phyloP scores from a whole-genome alignment of 371 early-diverging fungal species.

The Mucor irregularis region DNA sequence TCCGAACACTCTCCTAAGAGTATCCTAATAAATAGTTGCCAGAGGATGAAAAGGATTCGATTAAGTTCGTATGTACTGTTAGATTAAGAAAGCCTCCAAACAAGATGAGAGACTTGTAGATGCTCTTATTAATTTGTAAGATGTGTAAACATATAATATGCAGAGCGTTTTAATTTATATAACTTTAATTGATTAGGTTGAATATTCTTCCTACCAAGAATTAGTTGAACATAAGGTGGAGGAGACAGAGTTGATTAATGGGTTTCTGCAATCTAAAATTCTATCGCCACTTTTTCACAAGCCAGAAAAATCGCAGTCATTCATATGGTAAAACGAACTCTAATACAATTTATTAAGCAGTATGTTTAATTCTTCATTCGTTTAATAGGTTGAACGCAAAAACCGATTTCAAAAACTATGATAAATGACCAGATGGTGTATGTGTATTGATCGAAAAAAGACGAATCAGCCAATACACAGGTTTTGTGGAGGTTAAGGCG shows the following conservation, averaged over 20 bases:
- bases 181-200: conserved; percentile 14
- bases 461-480: conserved; percentile 12
- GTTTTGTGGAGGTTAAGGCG: conserved; percentile 19
- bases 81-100: conserved; percentile 13
- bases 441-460: conserved; percentile 15
- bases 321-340: conserved; percentile 20
- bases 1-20: too few relatives aligned
- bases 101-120: conserved; percentile 11
- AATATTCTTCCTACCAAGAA: conserved; percentile 10
- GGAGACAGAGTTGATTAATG: conserved; percentile 9
- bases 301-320: conserved; percentile 6
- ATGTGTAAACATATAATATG: conserved; percentile 10
- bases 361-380: conserved; percentile 18
- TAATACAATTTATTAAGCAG: conserved; percentile 15
- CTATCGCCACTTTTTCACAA: conserved; percentile 13
- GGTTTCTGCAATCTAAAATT: conserved; percentile 12
- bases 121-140: conserved; percentile 16
- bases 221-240: conserved; percentile 11
- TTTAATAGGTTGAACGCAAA: conserved; percentile 19
- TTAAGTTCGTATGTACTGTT: conserved; percentile 15
- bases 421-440: conserved; percentile 16
- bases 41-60: conserved; percentile 15
- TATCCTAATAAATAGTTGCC: too few relatives aligned
- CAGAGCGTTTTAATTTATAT: conserved; percentile 14
- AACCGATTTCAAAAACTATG: conserved; percentile 10